These are phyloP conservation scores for Fraxinus baroniana DNA, from an alignment of 305 asterid genomes.

Conservation along the genomic window DNA sequence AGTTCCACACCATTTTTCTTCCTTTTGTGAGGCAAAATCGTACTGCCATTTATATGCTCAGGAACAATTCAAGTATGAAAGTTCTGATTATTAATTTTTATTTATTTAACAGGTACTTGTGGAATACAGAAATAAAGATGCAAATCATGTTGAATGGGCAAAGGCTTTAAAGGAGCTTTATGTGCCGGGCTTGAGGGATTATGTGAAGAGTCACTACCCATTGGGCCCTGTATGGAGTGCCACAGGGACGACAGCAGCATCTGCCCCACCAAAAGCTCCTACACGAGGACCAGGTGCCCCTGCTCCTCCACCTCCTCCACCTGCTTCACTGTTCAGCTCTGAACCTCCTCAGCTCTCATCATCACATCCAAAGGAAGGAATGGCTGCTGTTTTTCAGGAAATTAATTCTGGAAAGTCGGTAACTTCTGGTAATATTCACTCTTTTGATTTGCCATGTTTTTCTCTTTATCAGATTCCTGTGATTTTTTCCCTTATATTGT, in stretches of 20 bases:
- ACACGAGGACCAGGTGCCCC: constrained; percentile 46
- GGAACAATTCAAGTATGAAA: not conserved
- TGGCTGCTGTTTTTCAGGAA: constrained; percentile 96
- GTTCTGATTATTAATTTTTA: constrained; percentile 6
- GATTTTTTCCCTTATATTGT: not conserved
- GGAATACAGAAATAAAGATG: constrained; percentile 88
- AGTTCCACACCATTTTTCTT: not conserved
- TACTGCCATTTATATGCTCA: not conserved
- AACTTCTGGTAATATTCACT: constrained; percentile 62
- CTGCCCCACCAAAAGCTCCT: constrained; percentile 62
- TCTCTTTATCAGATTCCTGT: constrained; percentile 5
- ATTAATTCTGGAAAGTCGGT: constrained; percentile 74
- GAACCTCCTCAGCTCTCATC: constrained; percentile 72
- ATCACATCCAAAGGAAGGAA: constrained; percentile 77
- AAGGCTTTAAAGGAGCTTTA: constrained; percentile 92
- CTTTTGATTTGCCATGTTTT: not conserved
- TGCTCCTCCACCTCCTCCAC: constrained; percentile 91
- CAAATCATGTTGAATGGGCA: constrained; percentile 95
- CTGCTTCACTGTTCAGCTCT: constrained; percentile 75
- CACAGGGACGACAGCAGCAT: constrained; percentile 54
- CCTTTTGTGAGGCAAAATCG: not conserved
- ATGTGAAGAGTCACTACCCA: constrained; percentile 83
- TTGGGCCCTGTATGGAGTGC: constrained; percentile 97
- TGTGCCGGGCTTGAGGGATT: constrained; percentile 95
- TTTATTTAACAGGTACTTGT: constrained; percentile 65